These are phyloP conservation scores for Peziza echinospora DNA, from an alignment of 495 filamentous ascomycete genomes.

Conservation along the genomic window DNA sequence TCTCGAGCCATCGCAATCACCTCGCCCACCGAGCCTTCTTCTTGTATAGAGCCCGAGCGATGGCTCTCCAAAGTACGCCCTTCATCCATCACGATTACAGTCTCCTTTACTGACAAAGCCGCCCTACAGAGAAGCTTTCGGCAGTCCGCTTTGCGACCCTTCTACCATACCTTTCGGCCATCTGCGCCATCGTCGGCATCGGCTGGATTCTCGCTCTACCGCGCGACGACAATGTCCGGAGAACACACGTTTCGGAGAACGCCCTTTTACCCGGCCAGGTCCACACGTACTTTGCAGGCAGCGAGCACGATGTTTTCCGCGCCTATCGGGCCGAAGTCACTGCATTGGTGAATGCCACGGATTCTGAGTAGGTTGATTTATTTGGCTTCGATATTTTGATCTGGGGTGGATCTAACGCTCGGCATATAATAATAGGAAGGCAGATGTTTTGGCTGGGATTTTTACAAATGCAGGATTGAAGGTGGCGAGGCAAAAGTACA, in stretches of 20 bases:
- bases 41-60: too few species aligned
- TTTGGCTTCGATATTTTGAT: background rate
- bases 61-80: too few species aligned
- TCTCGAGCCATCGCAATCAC: too few species aligned
- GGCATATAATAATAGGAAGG: too few species aligned
- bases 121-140: slow-evolving; percentile 19
- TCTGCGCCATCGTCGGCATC: slow-evolving; percentile 78
- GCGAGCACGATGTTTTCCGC: slow-evolving; percentile 84
- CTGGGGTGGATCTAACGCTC: background rate
- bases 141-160: slow-evolving; percentile 49
- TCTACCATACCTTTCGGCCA: slow-evolving; percentile 60
- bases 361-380: slow-evolving; percentile 26
- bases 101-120: too few species aligned
- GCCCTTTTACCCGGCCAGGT: slow-evolving; percentile 89
- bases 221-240: slow-evolving; percentile 71
- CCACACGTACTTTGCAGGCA: slow-evolving; percentile 89
- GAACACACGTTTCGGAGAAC: slow-evolving; percentile 94
- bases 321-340: slow-evolving; percentile 76
- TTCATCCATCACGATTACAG: too few species aligned
- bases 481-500: slow-evolving; percentile 61
- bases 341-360: slow-evolving; percentile 31
- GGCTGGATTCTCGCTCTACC: slow-evolving; percentile 85
- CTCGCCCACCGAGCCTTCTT: too few species aligned
- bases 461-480: slow-evolving; percentile 61
- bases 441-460: slow-evolving; percentile 46